Percentiles rank a stretch among this genome's conserved stretches.
phyloP scores from a whole-genome alignment of 345 rosid species.

The Citrus sp. region DNA sequence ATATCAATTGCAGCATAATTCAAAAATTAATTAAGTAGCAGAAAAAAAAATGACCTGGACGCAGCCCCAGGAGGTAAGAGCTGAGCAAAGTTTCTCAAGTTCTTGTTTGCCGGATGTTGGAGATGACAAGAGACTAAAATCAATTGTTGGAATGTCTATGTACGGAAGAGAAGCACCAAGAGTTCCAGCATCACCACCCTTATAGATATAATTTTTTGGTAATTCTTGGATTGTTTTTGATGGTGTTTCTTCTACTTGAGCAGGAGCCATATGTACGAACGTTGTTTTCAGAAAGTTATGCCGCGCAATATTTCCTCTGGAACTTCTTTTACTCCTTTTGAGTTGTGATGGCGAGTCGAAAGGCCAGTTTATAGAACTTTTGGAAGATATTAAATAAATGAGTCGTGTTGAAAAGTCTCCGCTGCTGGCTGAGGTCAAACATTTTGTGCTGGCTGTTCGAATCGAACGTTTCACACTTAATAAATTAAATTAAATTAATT shows the following conservation, averaged over 20 bases:
- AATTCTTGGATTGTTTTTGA: conserved; percentile 15
- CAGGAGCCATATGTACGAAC: neutral
- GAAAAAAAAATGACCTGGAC: conserved; percentile 48
- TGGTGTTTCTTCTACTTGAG: neutral
- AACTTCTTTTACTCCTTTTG: neutral
- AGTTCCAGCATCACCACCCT: conserved; percentile 22
- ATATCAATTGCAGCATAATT: too few species aligned
- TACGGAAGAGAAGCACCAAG: conserved; percentile 34
- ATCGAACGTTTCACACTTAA: too few species aligned
- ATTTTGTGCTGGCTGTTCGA: too few species aligned
- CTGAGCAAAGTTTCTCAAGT: conserved; percentile 47
- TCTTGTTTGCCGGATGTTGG: conserved; percentile 16
- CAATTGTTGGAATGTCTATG: conserved; percentile 48
- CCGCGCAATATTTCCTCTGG: neutral
- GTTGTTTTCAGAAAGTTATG: neutral
- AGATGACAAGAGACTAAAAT: conserved; percentile 48
- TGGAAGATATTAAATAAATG: too few species aligned
- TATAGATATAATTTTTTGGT: conserved; percentile 41
- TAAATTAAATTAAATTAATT: too few species aligned
- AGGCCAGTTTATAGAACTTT: too few species aligned
- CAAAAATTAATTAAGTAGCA: too few species aligned
- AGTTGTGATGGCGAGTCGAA: too few species aligned
- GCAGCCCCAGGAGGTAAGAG: conserved; percentile 66
- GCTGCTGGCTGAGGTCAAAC: too few species aligned
- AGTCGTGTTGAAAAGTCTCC: too few species aligned